phyloP scores from a whole-genome alignment of 2,329 filamentous ascomycete species.

The Paracamarosporium sp. region DNA sequence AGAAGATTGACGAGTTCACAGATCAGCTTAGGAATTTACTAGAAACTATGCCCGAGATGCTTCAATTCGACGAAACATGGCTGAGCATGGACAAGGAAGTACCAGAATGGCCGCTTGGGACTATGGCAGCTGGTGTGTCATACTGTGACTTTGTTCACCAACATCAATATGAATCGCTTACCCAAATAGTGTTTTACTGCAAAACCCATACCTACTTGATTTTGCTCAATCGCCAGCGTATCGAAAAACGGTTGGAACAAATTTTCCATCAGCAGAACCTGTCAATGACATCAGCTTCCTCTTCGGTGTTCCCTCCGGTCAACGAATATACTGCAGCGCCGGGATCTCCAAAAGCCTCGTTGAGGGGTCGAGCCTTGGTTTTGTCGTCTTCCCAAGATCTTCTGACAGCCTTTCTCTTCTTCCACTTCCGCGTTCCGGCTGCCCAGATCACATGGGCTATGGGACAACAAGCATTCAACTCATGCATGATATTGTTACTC shows the following conservation, averaged over 20 bases:
- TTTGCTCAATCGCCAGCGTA: conserved; percentile 56
- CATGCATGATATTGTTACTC: conserved; percentile 56
- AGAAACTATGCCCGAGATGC: conserved; percentile 55
- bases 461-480: conserved; percentile 59
- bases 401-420: conserved; percentile 55
- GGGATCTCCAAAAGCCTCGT: conserved; percentile 21
- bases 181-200: conserved; percentile 49
- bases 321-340: conserved; percentile 22
- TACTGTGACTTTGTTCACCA: background rate
- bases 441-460: conserved; percentile 57
- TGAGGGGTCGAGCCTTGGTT: conserved; percentile 50
- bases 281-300: background rate
- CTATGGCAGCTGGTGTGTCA: conserved; percentile 53
- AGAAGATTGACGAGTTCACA: conserved; percentile 56
- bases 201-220: conserved; percentile 58
- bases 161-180: conserved; percentile 15
- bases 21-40: conserved; percentile 51
- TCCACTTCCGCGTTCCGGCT: conserved; percentile 51
- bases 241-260: conserved; percentile 21
- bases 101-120: conserved; percentile 56
- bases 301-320: conserved; percentile 20
- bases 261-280: background rate
- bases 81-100: conserved; percentile 43
- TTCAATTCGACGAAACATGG: conserved; percentile 58
- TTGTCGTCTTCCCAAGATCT: conserved; percentile 51